A percentile compares a stretch with the other conserved stretches of the same genome.
phyloP scores from a whole-genome alignment of 208 protist genomes.

The Herpetomonas tarakana region DNA sequence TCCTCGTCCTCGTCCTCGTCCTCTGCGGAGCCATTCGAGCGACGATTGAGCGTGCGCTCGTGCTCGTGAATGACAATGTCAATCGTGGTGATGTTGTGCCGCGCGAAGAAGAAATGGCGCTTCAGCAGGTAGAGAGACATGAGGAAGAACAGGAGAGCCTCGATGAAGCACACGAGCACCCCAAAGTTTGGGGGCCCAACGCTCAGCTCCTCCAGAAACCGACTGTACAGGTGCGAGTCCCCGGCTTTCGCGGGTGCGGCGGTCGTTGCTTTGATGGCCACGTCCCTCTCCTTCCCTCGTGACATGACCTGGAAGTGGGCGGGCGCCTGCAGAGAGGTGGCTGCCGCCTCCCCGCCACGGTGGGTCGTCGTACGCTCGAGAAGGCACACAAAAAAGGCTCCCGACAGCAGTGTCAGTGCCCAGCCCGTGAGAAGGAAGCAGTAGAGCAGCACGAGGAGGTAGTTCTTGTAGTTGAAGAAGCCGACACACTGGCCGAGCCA shows the following conservation, averaged over 20 bases:
- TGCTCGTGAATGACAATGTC: conserved; percentile 79
- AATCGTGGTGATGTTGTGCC: conserved; percentile 86
- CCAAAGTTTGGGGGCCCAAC: conserved; percentile 71
- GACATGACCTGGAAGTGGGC: background rate
- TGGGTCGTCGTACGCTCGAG: conserved; percentile 3
- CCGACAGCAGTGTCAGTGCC: conserved; percentile 47
- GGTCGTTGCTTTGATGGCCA: background rate
- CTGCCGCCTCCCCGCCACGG: background rate
- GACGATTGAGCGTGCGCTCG: conserved; percentile 8
- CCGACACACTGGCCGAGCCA: conserved; percentile 92
- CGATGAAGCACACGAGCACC: conserved; percentile 67
- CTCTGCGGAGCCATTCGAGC: background rate
- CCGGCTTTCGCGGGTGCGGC: background rate
- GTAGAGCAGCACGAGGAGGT: conserved; percentile 79
- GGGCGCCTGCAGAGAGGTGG: too few species aligned
- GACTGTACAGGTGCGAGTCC: background rate
- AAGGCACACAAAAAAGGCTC: conserved; percentile 28
- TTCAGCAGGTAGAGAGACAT: conserved; percentile 65
- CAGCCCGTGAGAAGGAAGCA: conserved; percentile 69
- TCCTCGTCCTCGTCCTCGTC: conserved; percentile 1
- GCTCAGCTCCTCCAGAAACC: conserved; percentile 34
- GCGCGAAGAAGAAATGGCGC: conserved; percentile 62
- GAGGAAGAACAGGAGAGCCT: conserved; percentile 65
- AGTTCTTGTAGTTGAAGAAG: conserved; percentile 93
- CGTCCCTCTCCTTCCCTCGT: background rate